These are phyloP conservation scores for Cystofilobasidium ferigula DNA, from an alignment of 768 basidiomycete species.

Conservation along the genomic window DNA sequence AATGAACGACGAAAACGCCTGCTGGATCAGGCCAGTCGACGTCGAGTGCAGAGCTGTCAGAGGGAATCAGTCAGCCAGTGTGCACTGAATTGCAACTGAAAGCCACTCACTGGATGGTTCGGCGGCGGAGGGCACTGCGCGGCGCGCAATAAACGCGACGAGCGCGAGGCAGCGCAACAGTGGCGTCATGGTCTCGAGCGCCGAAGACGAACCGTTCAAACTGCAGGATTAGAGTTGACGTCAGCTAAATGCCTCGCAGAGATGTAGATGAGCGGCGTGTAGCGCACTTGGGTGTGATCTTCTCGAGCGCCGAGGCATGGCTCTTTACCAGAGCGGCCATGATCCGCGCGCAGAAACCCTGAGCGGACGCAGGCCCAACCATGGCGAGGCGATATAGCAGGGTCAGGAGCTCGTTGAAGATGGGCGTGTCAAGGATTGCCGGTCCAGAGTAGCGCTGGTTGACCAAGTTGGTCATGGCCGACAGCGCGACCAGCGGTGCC, in stretches of 20 bases:
- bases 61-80: slow-evolving; percentile 27
- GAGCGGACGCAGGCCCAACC: slow-evolving; percentile 64
- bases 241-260: not conserved
- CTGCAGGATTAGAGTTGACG: not conserved
- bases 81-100: slow-evolving; percentile 20
- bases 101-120: slow-evolving; percentile 21
- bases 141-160: slow-evolving; percentile 66
- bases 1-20: slow-evolving; percentile 19
- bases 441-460: slow-evolving; percentile 67
- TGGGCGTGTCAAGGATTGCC: slow-evolving; percentile 63
- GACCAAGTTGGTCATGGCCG: slow-evolving; percentile 69
- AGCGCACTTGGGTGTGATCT: slow-evolving; percentile 8
- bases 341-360: slow-evolving; percentile 61
- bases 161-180: slow-evolving; percentile 66
- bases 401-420: slow-evolving; percentile 81
- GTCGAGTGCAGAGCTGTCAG: not conserved
- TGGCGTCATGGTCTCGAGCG: slow-evolving; percentile 1
- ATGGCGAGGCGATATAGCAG: slow-evolving; percentile 82
- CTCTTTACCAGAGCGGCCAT: slow-evolving; percentile 49
- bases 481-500: slow-evolving; percentile 57
- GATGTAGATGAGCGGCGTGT: not conserved
- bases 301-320: slow-evolving; percentile 24
- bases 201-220: not conserved
- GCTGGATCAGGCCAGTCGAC: slow-evolving; percentile 15
- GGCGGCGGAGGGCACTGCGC: slow-evolving; percentile 48